A percentile compares a stretch with the other conserved stretches of the same genome.
These are phyloP conservation scores for Sarcodon sp. DNA, from an alignment of 768 basidiomycete genomes.

Conservation along the genomic window DNA sequence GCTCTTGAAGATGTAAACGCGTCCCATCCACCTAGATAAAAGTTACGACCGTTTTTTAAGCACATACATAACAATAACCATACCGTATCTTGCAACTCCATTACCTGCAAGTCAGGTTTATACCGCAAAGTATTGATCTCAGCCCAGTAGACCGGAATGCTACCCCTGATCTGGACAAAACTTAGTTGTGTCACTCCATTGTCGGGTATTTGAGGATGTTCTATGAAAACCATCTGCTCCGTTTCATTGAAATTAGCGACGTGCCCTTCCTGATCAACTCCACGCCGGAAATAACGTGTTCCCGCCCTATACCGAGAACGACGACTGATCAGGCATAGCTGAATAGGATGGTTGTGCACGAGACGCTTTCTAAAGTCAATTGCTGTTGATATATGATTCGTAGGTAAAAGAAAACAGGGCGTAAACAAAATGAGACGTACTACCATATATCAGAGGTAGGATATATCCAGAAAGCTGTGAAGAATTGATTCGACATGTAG, in stretches of 20 bases:
- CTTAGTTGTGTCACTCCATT: slow-evolving; percentile 28
- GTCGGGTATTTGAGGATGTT: slow-evolving; percentile 30
- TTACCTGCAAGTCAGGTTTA: slow-evolving; percentile 91
- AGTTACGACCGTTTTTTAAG: not conserved
- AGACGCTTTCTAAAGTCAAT: slow-evolving; percentile 72
- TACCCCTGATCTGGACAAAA: slow-evolving; percentile 90
- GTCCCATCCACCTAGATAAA: slow-evolving; percentile 50
- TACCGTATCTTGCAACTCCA: slow-evolving; percentile 86
- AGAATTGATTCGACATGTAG: slow-evolving; percentile 6
- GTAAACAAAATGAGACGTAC: slow-evolving; percentile 33
- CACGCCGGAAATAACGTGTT: slow-evolving; percentile 93
- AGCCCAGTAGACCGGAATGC: slow-evolving; percentile 91
- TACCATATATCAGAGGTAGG: slow-evolving; percentile 89
- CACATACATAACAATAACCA: slow-evolving; percentile 11
- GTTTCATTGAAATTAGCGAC: slow-evolving; percentile 98
- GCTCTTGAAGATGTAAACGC: slow-evolving; percentile 60
- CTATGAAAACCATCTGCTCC: slow-evolving; percentile 82
- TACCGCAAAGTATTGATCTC: slow-evolving; percentile 93
- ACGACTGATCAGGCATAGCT: slow-evolving; percentile 82
- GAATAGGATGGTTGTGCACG: slow-evolving; percentile 68
- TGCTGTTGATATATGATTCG: slow-evolving; percentile 30
- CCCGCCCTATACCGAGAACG: slow-evolving; percentile 92
- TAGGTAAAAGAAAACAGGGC: not conserved
- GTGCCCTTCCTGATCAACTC: slow-evolving; percentile 79
- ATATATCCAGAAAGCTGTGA: slow-evolving; percentile 76